Evolutionary conservation across 257 asterid species (phyloP), one percentile per base, ranked within the genome.

Genomic region (Salvia splendens): DNA sequence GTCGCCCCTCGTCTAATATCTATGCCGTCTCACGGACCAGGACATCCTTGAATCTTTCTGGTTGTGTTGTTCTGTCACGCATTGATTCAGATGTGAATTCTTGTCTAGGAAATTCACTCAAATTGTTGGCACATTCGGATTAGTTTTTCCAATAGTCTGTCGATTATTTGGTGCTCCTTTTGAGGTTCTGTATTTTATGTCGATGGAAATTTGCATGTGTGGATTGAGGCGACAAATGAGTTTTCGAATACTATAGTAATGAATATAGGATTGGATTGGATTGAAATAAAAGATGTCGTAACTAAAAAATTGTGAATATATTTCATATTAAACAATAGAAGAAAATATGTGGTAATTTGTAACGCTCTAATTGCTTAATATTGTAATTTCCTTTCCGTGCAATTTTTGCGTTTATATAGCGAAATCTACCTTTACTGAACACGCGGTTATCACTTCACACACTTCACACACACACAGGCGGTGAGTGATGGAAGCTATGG

Each of bases 11-110:
- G 11, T 50, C 15, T 38, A 4, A 33, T 30, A 16, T 54, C 41
- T 53, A 28, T 54, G 61, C 61, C 28, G 12, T 33, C 12, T 57
- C 20, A 2, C 36, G 32, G 36, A 85, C 65, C 77, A 47, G 68
- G 14, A 24, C 46, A 9, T 15, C 28, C 46, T 28, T 42, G 30
- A 4, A 28, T 35, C 50, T 65, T 50, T 36, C 49, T 36, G 61
- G 50, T 20, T 38, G 36, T 52, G 11, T 30, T 54, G 58, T 20
- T 32, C 5, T 45, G 43, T 35, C 30, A 62, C 30, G 30, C 56
- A 59, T 42, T 11, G n/a, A 20, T 20, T 28, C 8, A 24, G 43
- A 45, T 46, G 68, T 43, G 54, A 43, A 20, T 61, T 61, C 32
- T 56, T 32, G 33, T 32, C 45, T 53, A 24, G 7, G 38, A 15